Base-by-base conservation (phyloP, 208 protist genomes). In the Trypanosoma rangeli region DNA sequence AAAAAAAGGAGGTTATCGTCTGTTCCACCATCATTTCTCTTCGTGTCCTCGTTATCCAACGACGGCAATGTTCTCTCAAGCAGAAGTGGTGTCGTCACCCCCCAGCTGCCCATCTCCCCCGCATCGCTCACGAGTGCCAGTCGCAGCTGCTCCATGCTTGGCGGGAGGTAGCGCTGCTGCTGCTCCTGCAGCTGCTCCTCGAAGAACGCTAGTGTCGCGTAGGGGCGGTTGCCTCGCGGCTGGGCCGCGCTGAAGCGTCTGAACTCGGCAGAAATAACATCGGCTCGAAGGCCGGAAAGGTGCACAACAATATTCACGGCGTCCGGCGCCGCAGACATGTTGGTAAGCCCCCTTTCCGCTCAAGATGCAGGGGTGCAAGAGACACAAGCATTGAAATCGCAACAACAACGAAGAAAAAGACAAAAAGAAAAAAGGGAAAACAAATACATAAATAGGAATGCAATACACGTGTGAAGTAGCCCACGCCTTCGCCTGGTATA, bases 91-190 rank as follows among this genome's bases (percentile, higher is more conserved):
- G 64, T 70, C 18, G 67, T 59, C 0, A 65, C 58, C 9, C 86
- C 86, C 86, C 86, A 92, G 26, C 64, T 64, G 33, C 86, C 86
- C 53, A 88, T 78, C 42, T 64, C 65, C 9, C 65, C 66, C 18
- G 64, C 61, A 10, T 49, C 75, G 10, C 68, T 66, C 16, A 88
- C 81, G 28, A 92, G 65, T 28, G 66, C 86, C 28, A 88, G 79
- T 39, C 79, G 70, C 26, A 91, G 48, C 28, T 84, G 65, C 39
- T 74, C 69, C 16, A 54, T 24, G 3, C 57, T 72, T 12, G 64
- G 68, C 26, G 70, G 70, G 3, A 59, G 4, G 55, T 75, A 75
- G 24, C 63, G 61, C n/a, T 70, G 52, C 55, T 52, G 26, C 0
- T 44, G n/a, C 13, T n/a, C 29, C 15, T 22, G 28, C 20, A 26